phyloP scores from a whole-genome alignment of 371 early-diverging fungal species.

The Actinomucor elegans region DNA sequence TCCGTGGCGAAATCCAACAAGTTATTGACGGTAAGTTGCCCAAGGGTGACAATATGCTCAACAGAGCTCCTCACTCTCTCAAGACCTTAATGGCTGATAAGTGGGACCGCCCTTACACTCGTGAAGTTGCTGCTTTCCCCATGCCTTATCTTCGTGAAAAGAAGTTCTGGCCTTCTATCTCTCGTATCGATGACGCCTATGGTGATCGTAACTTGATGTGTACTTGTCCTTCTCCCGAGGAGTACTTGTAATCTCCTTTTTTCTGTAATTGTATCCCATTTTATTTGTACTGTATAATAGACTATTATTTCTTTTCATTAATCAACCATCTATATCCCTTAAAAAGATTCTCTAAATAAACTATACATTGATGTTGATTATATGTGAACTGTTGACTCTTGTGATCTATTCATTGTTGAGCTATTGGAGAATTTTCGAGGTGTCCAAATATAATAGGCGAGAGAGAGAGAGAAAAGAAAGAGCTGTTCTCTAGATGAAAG shows the following conservation, averaged over 20 bases:
- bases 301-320: not conserved
- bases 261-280: not conserved
- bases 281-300: slow-evolving; percentile 2
- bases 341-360: too few species aligned
- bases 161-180: slow-evolving; percentile 96
- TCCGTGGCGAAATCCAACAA: slow-evolving; percentile 87
- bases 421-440: too few species aligned
- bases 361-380: too few species aligned
- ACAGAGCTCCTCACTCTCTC: slow-evolving; percentile 89
- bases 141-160: slow-evolving; percentile 72
- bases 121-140: slow-evolving; percentile 92
- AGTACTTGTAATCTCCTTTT: slow-evolving; percentile 28
- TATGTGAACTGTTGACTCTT: too few species aligned
- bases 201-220: slow-evolving; percentile 95
- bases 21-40: slow-evolving; percentile 84
- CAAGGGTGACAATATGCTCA: slow-evolving; percentile 82
- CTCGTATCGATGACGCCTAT: slow-evolving; percentile 91
- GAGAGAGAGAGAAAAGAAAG: too few species aligned
- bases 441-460: too few species aligned
- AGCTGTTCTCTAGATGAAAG: too few species aligned
- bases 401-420: too few species aligned
- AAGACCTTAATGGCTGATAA: slow-evolving; percentile 69
- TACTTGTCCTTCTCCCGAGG: slow-evolving; percentile 78
- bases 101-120: slow-evolving; percentile 85
- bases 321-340: too few species aligned